Evolutionary conservation across 2,329 filamentous ascomycete species (phyloP), one percentile per base, ranked within the genome.

Genomic region (Colletotrichum nymphaeae): DNA sequence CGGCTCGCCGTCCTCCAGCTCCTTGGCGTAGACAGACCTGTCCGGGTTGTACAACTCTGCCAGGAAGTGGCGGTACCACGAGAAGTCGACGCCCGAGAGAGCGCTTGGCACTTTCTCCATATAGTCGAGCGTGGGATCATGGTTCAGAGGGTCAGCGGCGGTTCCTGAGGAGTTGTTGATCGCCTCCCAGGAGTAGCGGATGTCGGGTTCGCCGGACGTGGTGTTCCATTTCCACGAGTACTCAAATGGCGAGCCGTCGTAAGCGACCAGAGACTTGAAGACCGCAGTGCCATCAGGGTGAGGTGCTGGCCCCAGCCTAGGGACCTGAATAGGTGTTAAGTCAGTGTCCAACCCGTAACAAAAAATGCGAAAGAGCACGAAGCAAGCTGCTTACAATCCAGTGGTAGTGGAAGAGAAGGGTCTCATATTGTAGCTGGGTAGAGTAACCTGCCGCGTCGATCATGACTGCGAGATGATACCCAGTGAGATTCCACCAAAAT

Each of bases 181-280:
- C 16, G 69, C 69, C 30, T 72, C 69, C 42, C 37, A 26, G 14
- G 69, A 63, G 59, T 69, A 69, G 42, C 71, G 67, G 32, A 73
- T 66, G 22, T 64, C 58, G 3, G 69, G 69, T 49, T 55, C 22
- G 24, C 35, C 26, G 16, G 26, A 22, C 5, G 65, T 26, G 8
- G 71, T 69, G 37, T 69, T 73, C 71, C 71, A 73, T 42, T 73
- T 73, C 71, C 71, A 73, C 3, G 71, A 64, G 46, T 73, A 73
- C 55, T 73, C 71, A 6, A 73, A 11, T 3, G 71, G 71, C n/a
- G 62, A 64, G 19, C 71, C 58, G 19, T 73, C 66, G 9, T 37
- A 37, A 16, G 35, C 35, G 12, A 37, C 35, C 12, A 37, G 14
- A 7, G 35, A 37, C 35, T 37, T 37, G 35, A 37, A 37, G 12